Conservation (phyloP, 2,329 filamentous ascomycete species). For the Monosporascus sp. region DNA sequence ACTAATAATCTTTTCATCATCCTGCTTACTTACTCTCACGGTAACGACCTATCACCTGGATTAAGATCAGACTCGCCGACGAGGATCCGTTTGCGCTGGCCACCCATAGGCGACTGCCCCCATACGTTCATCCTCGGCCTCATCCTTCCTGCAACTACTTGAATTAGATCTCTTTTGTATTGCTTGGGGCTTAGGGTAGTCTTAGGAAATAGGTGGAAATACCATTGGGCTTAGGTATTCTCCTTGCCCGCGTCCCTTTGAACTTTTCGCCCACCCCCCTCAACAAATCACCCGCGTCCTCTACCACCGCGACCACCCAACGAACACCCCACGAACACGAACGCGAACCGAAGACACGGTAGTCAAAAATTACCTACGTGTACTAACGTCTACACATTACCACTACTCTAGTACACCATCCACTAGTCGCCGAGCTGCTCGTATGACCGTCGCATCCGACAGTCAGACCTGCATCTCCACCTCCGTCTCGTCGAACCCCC, state of each 20-base stretch:
- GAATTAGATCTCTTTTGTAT: neutral
- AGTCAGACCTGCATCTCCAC: constrained; percentile 14
- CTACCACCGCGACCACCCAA: neutral
- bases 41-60: too few relatives aligned
- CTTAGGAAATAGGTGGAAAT: neutral
- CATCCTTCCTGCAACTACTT: neutral
- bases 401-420: constrained; percentile 1
- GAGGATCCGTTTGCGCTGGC: too few relatives aligned
- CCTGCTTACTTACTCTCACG: too few relatives aligned
- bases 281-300: neutral
- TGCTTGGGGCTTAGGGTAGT: neutral
- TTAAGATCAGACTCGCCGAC: too few relatives aligned
- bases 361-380: neutral
- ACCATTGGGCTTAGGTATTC: neutral
- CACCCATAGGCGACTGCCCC: neutral
- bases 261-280: neutral
- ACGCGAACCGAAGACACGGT: neutral
- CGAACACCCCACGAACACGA: neutral
- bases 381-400: neutral
- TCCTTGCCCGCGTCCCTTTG: neutral
- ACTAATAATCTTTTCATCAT: too few relatives aligned
- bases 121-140: neutral
- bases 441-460: constrained; percentile 15
- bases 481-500: constrained; percentile 19
- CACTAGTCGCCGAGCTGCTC: constrained; percentile 4